Evolutionary conservation across 2,329 filamentous ascomycete genomes (phyloP).

Genomic region (Coniochaeta ligniaria): DNA sequence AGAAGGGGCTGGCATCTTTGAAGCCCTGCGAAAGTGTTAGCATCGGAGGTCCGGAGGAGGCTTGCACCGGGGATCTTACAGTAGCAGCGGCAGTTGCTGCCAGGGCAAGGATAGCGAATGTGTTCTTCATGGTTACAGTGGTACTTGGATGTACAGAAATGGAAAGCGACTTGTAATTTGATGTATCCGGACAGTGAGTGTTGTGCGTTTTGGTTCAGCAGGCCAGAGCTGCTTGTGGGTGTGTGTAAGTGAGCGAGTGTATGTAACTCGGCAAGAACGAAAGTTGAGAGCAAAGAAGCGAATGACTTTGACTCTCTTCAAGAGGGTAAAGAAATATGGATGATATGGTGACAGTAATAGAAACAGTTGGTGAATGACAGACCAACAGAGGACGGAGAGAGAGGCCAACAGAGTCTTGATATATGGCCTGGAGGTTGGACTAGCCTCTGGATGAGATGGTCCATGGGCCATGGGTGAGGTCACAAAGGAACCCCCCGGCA

Average conservation of each 20-base stretch:
- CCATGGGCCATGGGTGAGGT: neutral
- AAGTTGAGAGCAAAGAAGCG: constrained; percentile 42
- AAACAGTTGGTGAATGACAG: constrained; percentile 9
- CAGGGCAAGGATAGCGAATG: constrained; percentile 39
- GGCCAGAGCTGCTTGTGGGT: constrained; percentile 2
- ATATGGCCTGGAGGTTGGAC: neutral
- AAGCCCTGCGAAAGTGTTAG: constrained; percentile 9
- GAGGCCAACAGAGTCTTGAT: constrained; percentile 2
- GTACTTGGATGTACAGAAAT: constrained; percentile 6
- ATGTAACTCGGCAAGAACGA: constrained; percentile 13
- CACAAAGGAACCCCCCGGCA: neutral
- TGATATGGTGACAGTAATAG: constrained; percentile 12
- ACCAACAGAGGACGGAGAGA: constrained; percentile 6
- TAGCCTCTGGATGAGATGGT: neutral
- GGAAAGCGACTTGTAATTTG: constrained; percentile 4
- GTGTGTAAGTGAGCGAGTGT: constrained; percentile 13
- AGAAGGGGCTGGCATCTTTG: constrained; percentile 41
- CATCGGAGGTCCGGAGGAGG: neutral
- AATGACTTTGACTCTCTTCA: constrained; percentile 43
- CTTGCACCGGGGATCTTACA: constrained; percentile 12
- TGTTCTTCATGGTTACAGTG: constrained; percentile 41
- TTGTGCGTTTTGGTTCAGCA: constrained; percentile 2
- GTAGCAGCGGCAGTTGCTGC: constrained; percentile 44
- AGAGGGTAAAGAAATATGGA: constrained; percentile 19
- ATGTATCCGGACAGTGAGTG: constrained; percentile 7